A percentile compares a stretch with the other conserved stretches of the same genome.
Conservation (phyloP, 169 alveolate species). For the Amoebophrya sp. region DNA sequence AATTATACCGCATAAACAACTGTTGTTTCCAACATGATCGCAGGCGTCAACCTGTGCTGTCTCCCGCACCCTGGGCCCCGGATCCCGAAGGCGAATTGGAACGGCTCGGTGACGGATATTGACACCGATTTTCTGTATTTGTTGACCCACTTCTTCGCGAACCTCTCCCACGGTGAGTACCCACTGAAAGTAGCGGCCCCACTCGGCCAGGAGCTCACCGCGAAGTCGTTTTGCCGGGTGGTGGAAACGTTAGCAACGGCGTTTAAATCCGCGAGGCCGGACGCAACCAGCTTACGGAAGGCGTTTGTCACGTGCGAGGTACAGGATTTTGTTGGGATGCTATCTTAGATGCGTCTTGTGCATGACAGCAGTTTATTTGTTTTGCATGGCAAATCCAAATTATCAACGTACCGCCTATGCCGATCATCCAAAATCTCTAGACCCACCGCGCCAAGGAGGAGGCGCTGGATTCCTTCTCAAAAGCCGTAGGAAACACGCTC, state of each 20-base stretch:
- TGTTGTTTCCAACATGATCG: background rate
- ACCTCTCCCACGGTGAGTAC: background rate
- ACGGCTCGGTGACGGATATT: constrained; percentile 17
- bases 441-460: constrained; percentile 2
- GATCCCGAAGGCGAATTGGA: constrained; percentile 34
- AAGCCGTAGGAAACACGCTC: background rate
- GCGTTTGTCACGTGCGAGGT: constrained; percentile 16
- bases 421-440: too few species aligned
- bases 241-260: background rate
- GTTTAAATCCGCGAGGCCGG: background rate
- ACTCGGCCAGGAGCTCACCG: background rate
- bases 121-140: constrained; percentile 28
- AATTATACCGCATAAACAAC: too few species aligned
- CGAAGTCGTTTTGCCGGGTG: background rate
- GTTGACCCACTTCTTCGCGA: background rate
- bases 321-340: too few species aligned
- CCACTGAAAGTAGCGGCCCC: background rate
- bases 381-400: too few species aligned
- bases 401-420: too few species aligned
- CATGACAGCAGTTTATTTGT: too few species aligned
- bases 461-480: background rate
- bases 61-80: constrained; percentile 31
- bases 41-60: constrained; percentile 28
- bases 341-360: too few species aligned
- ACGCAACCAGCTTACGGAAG: background rate